Percentiles rank a stretch among this genome's conserved stretches.
phyloP scores from a whole-genome alignment of 1,284 basidiomycete species.

The Cutaneotrichosporon curvatum region DNA sequence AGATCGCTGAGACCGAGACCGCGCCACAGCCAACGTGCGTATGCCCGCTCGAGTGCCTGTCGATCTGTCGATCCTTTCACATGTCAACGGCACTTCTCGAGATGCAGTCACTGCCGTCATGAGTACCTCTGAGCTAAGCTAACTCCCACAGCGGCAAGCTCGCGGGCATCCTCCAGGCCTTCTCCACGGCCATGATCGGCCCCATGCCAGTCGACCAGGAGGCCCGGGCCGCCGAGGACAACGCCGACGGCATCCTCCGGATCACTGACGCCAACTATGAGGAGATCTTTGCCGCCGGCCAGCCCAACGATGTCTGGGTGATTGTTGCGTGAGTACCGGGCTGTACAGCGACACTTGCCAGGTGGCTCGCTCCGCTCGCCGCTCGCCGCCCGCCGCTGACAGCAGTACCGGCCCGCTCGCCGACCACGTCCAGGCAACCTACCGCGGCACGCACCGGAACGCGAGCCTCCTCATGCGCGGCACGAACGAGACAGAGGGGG shows the following conservation, averaged over 20 bases:
- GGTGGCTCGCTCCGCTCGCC: no score
- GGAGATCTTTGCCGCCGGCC: conserved; percentile 13
- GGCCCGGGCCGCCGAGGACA: conserved; percentile 50
- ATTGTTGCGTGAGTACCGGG: conserved; percentile 27
- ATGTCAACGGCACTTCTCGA: neutral
- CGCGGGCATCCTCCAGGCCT: no score
- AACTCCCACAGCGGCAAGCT: no score
- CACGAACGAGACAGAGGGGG: neutral
- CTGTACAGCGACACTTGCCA: no score
- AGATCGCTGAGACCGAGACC: no score
- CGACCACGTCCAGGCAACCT: conserved; percentile 17
- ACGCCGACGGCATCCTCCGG: conserved; percentile 55
- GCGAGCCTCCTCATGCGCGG: conserved; percentile 17
- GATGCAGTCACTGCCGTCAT: no score
- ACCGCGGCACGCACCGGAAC: conserved; percentile 25
- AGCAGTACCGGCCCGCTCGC: conserved; percentile 20
- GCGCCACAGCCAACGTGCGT: no score
- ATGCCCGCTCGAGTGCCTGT: no score
- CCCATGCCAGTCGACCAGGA: conserved; percentile 1
- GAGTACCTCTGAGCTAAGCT: no score
- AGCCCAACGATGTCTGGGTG: conserved; percentile 27
- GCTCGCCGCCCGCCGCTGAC: no score
- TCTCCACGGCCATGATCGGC: neutral
- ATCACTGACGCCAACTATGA: conserved; percentile 36
- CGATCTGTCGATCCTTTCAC: no score